Evolutionary conservation across 2,329 filamentous ascomycete species (phyloP).

Genomic region (Aspergillus piperis): DNA sequence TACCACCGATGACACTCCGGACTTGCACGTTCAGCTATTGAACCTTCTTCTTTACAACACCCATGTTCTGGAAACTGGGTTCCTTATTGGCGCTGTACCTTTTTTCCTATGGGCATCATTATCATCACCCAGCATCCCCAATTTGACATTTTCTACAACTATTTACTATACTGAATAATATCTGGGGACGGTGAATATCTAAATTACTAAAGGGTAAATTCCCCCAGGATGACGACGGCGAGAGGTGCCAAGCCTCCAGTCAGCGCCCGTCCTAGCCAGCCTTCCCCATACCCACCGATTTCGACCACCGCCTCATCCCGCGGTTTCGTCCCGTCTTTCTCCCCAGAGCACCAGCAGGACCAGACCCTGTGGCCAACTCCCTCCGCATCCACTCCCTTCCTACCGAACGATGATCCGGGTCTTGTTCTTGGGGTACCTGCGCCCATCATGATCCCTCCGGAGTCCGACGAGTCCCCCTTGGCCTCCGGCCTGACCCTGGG

Average conservation of each 20-base stretch:
- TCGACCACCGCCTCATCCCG: conserved; percentile 15
- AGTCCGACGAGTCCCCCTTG: conserved; percentile 35
- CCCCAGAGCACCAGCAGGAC: conserved; percentile 8
- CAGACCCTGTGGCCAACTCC: conserved; percentile 8
- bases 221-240: conserved; percentile 15
- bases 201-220: no score
- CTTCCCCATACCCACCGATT: conserved; percentile 32
- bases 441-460: conserved; percentile 42
- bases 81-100: neutral
- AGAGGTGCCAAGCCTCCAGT: conserved; percentile 33
- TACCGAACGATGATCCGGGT: conserved; percentile 37
- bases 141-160: neutral
- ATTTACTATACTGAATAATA: no score
- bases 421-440: conserved; percentile 37
- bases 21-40: neutral
- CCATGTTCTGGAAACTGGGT: neutral
- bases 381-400: conserved; percentile 12
- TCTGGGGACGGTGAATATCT: no score
- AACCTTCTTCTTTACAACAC: neutral
- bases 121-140: neutral
- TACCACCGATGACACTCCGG: conserved; percentile 9
- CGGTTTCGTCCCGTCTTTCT: conserved; percentile 13
- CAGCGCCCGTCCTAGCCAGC: conserved; percentile 22
- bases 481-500: conserved; percentile 28
- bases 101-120: neutral